Evolutionary conservation across 495 filamentous ascomycete species (phyloP), one percentile per base, ranked within the genome.

Genomic region (Penicillium tannophilum): DNA sequence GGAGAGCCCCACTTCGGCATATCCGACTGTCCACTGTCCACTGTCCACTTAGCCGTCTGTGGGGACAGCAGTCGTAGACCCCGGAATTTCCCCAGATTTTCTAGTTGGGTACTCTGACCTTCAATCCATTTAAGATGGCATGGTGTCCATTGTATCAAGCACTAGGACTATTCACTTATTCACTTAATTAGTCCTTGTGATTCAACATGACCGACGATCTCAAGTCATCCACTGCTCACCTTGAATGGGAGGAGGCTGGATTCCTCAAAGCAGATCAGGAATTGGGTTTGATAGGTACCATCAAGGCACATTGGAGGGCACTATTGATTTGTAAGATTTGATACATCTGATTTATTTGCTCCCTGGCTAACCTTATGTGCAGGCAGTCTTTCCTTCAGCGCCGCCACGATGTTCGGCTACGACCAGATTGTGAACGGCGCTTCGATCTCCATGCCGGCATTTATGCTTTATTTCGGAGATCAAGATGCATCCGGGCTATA

Each of bases 381-480:
- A 60, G 58, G 58, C 35, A 55, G 44, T 19, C 24, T 60, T 6
- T 54, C 58, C 17, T 60, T 60, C 19, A 55, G 42, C 4, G 31
- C 58, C 1, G 58, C 42, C 24, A 30, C 46, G 14, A 36, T 60
- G 33, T 60, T 60, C 52, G 58, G 58, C n/a, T 60, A 54, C 24
- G 58, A 60, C 35, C 66, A 61, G 33, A 64, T 71, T 35, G 63
- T 64, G 1, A 71, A 71, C 49, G 53, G 55, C 3, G 63, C 66
- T 17, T 64, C 59, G 0, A 52, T 68, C 8, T 61, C 63, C 6
- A 62, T 71, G 60, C 68, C 68, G 14, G 59, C 65, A 7, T 71
- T 71, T 42, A 55, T 66, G 11, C 26, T 71, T 7, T 71, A 68
- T 28, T 71, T 66, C 36, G 68, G 65, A 6, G 59, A 58, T 16